phyloP scores from a whole-genome alignment of 768 basidiomycete genomes.

The Amanita inopinata region DNA sequence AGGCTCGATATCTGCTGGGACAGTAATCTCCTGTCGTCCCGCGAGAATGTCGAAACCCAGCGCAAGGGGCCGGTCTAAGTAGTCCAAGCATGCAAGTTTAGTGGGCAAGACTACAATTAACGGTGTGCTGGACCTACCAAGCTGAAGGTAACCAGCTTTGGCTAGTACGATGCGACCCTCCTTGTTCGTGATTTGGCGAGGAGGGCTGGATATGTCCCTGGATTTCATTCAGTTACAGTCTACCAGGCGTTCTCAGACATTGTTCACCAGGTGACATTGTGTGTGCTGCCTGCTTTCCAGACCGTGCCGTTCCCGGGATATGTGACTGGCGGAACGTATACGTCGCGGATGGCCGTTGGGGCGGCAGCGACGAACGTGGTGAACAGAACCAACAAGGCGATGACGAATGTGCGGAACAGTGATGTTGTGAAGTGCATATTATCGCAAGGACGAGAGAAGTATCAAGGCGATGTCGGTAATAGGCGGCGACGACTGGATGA shows the following conservation, averaged over 20 bases:
- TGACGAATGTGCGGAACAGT: constrained; percentile 13
- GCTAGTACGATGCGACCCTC: constrained; percentile 29
- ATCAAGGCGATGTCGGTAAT: constrained; percentile 9
- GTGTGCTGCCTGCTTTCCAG: constrained; percentile 21
- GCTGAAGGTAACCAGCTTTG: constrained; percentile 20
- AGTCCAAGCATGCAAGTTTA: background rate
- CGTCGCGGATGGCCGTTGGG: constrained; percentile 20
- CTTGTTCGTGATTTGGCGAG: constrained; percentile 32
- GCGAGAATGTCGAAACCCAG: constrained; percentile 24
- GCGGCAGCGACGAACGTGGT: constrained; percentile 17
- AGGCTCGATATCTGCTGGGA: constrained; percentile 27
- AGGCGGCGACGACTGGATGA: constrained; percentile 1
- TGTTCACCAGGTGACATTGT: constrained; percentile 24
- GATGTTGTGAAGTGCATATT: constrained; percentile 7
- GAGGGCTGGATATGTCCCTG: constrained; percentile 32
- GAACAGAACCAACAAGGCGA: constrained; percentile 15
- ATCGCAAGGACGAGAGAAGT: constrained; percentile 8
- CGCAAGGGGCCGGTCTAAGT: constrained; percentile 27
- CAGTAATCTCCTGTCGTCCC: constrained; percentile 26
- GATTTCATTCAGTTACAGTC: constrained; percentile 1
- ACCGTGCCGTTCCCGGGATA: constrained; percentile 18
- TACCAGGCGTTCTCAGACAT: background rate
- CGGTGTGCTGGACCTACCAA: constrained; percentile 20
- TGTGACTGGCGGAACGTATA: constrained; percentile 23
- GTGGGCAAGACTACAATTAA: background rate